A percentile compares a stretch with the other conserved stretches of the same genome.
phyloP scores from a whole-genome alignment of 2,329 filamentous ascomycete genomes.

The Penicillium nordicum region DNA sequence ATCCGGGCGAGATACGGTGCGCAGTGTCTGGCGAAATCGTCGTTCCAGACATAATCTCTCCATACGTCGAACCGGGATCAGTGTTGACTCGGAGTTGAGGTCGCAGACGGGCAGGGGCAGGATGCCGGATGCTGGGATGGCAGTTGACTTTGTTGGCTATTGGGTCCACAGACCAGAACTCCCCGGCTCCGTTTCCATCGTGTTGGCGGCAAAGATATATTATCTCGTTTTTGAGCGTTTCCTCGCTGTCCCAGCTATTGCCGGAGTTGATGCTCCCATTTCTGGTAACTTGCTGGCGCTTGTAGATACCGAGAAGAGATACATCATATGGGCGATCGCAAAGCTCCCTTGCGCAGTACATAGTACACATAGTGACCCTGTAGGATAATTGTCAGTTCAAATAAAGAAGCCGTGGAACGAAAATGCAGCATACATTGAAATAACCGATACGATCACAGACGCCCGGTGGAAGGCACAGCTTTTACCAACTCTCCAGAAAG shows the following conservation, averaged over 20 bases:
- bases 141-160: slow-evolving; percentile 27
- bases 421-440: slow-evolving; percentile 33
- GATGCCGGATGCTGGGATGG: slow-evolving; percentile 32
- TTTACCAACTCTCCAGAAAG: slow-evolving; percentile 36
- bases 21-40: slow-evolving; percentile 23
- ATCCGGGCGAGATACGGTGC: slow-evolving; percentile 16
- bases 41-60: slow-evolving; percentile 31
- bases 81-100: slow-evolving; percentile 33
- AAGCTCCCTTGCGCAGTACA: slow-evolving; percentile 39
- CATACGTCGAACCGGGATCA: slow-evolving; percentile 25
- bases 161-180: slow-evolving; percentile 23
- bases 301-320: slow-evolving; percentile 37
- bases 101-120: slow-evolving; percentile 27
- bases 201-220: slow-evolving; percentile 37
- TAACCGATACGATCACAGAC: slow-evolving; percentile 32
- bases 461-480: slow-evolving; percentile 39
- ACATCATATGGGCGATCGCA: slow-evolving; percentile 39
- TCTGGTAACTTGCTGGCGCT: slow-evolving; percentile 17
- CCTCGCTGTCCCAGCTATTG: slow-evolving; percentile 37
- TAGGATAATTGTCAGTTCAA: background rate
- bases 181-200: slow-evolving; percentile 28
- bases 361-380: slow-evolving; percentile 35
- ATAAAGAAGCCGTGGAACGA: background rate
- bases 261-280: slow-evolving; percentile 33
- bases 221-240: slow-evolving; percentile 37